Conservation (phyloP, 805 yeast genomes). For the Saccharomycodes ludwigii region DNA sequence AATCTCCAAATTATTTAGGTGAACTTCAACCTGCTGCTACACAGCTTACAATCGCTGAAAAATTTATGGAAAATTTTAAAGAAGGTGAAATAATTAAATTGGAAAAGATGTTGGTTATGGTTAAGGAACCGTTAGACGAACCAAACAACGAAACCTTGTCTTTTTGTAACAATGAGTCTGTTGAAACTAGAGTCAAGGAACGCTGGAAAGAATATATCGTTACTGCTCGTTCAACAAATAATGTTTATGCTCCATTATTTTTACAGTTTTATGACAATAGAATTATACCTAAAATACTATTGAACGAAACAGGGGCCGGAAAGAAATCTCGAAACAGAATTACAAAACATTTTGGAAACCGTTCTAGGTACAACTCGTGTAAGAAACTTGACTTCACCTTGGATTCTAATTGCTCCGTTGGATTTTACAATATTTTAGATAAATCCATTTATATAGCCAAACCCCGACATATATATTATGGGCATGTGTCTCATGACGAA, state of each 20-base stretch:
- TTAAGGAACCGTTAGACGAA: constrained; percentile 28
- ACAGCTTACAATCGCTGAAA: not conserved
- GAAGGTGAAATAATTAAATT: constrained; percentile 54
- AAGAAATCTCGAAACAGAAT: constrained; percentile 4
- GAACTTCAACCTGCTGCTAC: not conserved
- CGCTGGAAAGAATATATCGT: constrained; percentile 74
- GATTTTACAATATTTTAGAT: constrained; percentile 55
- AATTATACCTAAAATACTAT: constrained; percentile 22
- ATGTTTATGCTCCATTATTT: constrained; percentile 36
- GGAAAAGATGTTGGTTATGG: constrained; percentile 59
- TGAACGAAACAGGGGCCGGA: not conserved
- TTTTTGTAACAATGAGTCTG: constrained; percentile 39
- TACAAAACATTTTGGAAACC: too few species aligned
- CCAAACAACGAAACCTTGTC: too few species aligned
- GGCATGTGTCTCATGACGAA: not conserved
- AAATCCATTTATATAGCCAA: constrained; percentile 48
- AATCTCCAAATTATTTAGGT: too few species aligned
- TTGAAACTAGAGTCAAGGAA: constrained; percentile 46
- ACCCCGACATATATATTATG: constrained; percentile 8
- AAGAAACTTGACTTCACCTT: constrained; percentile 21
- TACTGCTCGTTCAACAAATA: constrained; percentile 54
- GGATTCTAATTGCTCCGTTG: constrained; percentile 26
- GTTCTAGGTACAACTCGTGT: too few species aligned
- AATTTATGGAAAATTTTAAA: not conserved
- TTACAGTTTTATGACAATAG: constrained; percentile 50